phyloP scores from a whole-genome alignment of 2,329 filamentous ascomycete species.

The Colletotrichum lupini region DNA sequence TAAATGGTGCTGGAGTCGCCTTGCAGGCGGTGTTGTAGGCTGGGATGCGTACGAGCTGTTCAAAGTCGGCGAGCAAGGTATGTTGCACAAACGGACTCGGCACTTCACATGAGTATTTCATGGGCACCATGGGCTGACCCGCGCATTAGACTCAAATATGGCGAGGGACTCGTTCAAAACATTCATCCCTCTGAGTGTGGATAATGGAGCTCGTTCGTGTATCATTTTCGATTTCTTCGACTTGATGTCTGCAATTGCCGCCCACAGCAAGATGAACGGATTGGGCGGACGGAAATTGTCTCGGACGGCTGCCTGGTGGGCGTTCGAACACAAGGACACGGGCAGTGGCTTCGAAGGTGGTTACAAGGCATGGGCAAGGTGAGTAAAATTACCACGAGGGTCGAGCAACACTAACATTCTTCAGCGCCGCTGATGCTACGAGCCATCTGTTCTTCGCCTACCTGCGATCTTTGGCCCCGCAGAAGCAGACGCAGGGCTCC shows the following conservation, averaged over 20 bases:
- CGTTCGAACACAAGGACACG: slow-evolving; percentile 89
- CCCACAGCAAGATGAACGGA: slow-evolving; percentile 92
- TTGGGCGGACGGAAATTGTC: slow-evolving; percentile 94
- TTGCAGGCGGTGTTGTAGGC: slow-evolving; percentile 90
- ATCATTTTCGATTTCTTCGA: slow-evolving; percentile 99
- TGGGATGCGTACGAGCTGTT: slow-evolving; percentile 99
- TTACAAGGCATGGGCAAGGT: slow-evolving; percentile 89
- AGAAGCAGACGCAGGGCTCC: slow-evolving; percentile 77
- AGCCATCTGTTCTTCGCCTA: slow-evolving; percentile 99
- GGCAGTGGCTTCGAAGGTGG: slow-evolving; percentile 94
- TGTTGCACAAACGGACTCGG: slow-evolving; percentile 33
- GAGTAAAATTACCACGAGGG: slow-evolving; percentile 44
- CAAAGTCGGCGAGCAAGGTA: slow-evolving; percentile 92
- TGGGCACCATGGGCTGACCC: slow-evolving; percentile 8
- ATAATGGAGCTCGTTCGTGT: slow-evolving; percentile 83
- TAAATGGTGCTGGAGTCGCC: slow-evolving; percentile 98
- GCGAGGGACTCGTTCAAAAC: slow-evolving; percentile 94
- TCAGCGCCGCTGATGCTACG: slow-evolving; percentile 90
- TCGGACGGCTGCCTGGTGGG: slow-evolving; percentile 97
- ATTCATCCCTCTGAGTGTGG: slow-evolving; percentile 93
- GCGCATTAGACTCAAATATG: slow-evolving; percentile 81
- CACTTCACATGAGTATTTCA: background rate
- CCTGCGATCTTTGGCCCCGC: slow-evolving; percentile 88
- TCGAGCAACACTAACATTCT: slow-evolving; percentile 43
- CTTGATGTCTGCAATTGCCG: slow-evolving; percentile 87